Base-by-base conservation (phyloP, 257 asterid genomes). In the Petunia axillaris region DNA sequence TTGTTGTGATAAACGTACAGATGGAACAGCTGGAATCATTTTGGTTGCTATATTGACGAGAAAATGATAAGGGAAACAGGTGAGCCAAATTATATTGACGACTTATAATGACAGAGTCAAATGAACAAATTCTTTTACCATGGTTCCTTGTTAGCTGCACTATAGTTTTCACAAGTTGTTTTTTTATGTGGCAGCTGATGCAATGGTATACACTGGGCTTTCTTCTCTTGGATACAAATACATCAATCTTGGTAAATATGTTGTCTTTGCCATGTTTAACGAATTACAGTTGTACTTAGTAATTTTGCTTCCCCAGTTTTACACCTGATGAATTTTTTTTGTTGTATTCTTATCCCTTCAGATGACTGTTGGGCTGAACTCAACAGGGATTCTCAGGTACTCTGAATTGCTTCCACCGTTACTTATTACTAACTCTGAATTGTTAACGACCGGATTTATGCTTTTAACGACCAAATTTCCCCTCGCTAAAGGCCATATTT, bases 21-120 rank as follows among this genome's bases (percentile, higher is more conserved):
- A 86, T 95, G 99, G 99, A 95, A 88, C 84, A 95, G 99, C 87
- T 95, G 99, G 99, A 95, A 95, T 79, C 99, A 93, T 80, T 95
- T 95, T 75, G 83, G 57, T 3, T 95, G 99, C 79, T 48, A 79
- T 85, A 88, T 95, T 41, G 88, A 93, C 5, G 99, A 95, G 88
- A 82, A 81, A 44, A 66, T 95, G 84, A 92, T 95, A 53, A 88
- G 84, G 81, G 91, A 90, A 85, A 94, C 97, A 71, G 98, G 98
- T 91, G 58, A 81, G 74, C 62, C 9, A 41, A 77, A 15, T 40
- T 77, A 59, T 58, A 59, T 58, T 57, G 43, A 58, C 80, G 58
- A 41, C 40, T 62, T 40, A 35, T 63, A 14, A n/a, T 76, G 39
- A 39, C 14, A 35, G 44, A 73, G 13, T 50, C 40, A 73, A 48